Base-by-base conservation (phyloP, 352 stramenopile genomes). In the Phytopythium oedochilum region DNA sequence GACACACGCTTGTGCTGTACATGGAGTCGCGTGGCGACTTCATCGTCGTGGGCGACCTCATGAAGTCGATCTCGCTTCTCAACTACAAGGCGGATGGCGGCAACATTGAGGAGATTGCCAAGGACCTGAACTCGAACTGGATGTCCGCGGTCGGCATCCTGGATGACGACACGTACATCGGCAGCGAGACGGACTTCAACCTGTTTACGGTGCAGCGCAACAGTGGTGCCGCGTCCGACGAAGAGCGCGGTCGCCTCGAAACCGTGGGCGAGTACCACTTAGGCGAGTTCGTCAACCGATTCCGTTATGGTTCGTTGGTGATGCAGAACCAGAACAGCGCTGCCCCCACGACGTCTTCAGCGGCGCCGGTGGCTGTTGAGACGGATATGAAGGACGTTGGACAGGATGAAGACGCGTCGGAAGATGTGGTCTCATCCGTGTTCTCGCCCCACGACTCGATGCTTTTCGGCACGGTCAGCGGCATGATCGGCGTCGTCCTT, bases 81-180 rank as follows among this genome's bases (percentile, higher is more conserved):
- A 94, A 94, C 62, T 98, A 98, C 79, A 96, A 97, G 67, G 85
- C 93, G 42, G 60, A 91, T 26, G 88, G 94, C 51, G 85, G 85
- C 3, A 91, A 68, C 23, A 90, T 98, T n/a, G 93, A 98, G 72
- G 94, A 98, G 66, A 89, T 98, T 57, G 94, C 94, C 3, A 86
- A 97, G 57, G 96, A 99, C 65, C 89, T 98, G 60, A 98, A 98
- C 66, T 89, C 90, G 9, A 98, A 98, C 66, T 98, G 95, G 90
- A 98, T 97, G 66, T 98, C 94, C 12, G 89, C 92, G 18, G 76
- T 98, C 20, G 88, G 86, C 35, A 98, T 98, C 63, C 57, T 98
- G 3, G 94, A 97, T 35, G 88, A 98, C 43, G 89, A 98, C 61
- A 96, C 95, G 12, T 98, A 97, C 65, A 81, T 99, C n/a, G 94